Percentiles rank a stretch among this genome's conserved stretches.
These are phyloP conservation scores for Fistulifera solaris DNA, from an alignment of 108 stramenopile species.

Conservation along the genomic window DNA sequence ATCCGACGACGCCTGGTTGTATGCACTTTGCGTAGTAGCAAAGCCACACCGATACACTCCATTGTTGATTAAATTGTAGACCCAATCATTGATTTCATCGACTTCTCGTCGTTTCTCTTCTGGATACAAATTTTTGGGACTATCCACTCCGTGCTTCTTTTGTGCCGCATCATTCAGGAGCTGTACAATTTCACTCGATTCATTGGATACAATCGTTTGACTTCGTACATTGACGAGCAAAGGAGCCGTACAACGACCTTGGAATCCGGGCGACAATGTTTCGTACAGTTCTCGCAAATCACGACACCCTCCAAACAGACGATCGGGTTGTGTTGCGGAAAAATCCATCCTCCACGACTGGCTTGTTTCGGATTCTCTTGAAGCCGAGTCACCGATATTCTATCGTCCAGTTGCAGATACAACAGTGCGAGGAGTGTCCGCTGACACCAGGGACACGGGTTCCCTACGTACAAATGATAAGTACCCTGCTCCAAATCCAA, in stretches of 20 bases:
- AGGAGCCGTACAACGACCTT: constrained; percentile 84
- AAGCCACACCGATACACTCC: constrained; percentile 85
- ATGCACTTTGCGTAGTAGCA: constrained; percentile 71
- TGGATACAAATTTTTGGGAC: constrained; percentile 42
- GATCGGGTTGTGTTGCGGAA: constrained; percentile 12
- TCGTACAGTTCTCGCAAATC: constrained; percentile 43
- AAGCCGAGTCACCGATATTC: constrained; percentile 49
- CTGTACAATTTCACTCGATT: constrained; percentile 78
- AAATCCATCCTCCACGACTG: constrained; percentile 84
- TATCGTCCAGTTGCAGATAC: constrained; percentile 27
- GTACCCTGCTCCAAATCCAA: constrained; percentile 38
- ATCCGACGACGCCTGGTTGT: constrained; percentile 58
- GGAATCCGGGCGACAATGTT: constrained; percentile 39
- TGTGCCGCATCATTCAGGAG: constrained; percentile 51
- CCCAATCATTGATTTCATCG: constrained; percentile 73
- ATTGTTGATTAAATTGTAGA: constrained; percentile 67
- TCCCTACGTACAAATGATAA: constrained; percentile 89
- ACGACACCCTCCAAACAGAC: constrained; percentile 8
- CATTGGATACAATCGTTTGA: constrained; percentile 77
- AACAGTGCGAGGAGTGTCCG: constrained; percentile 42
- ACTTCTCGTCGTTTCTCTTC: constrained; percentile 41
- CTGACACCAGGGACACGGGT: constrained; percentile 90
- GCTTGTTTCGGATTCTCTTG: constrained; percentile 77
- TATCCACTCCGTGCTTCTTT: constrained; percentile 17
- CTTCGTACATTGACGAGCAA: constrained; percentile 68